Conservation (phyloP, 2,329 filamentous ascomycete genomes). For the Fusarium globosum region DNA sequence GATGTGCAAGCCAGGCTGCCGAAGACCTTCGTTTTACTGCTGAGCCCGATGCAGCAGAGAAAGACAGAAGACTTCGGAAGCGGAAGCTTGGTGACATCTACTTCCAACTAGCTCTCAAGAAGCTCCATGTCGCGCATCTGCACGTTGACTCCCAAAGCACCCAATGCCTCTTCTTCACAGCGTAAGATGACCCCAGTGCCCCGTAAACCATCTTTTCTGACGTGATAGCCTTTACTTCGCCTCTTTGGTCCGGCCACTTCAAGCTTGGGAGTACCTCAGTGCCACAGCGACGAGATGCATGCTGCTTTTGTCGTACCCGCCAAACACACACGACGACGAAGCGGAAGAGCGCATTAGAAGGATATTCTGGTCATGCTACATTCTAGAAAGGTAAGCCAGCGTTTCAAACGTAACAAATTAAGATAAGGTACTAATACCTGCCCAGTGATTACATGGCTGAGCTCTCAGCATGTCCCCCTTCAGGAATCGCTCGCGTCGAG, state of each 20-base stretch:
- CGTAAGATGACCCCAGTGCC: slow-evolving; percentile 47
- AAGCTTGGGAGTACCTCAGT: slow-evolving; percentile 64
- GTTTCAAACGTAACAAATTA: fast-evolving
- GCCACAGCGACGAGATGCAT: slow-evolving; percentile 62
- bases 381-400: slow-evolving; percentile 58
- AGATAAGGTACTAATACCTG: fast-evolving
- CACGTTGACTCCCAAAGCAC: slow-evolving; percentile 59
- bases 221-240: slow-evolving; percentile 57
- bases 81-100: slow-evolving; percentile 55
- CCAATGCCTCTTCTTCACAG: slow-evolving; percentile 63
- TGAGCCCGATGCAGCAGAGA: slow-evolving; percentile 41
- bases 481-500: slow-evolving; percentile 63
- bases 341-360: slow-evolving; percentile 60
- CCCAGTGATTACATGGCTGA: slow-evolving; percentile 63
- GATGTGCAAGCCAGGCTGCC: slow-evolving; percentile 57
- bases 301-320: slow-evolving; percentile 58
- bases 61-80: slow-evolving; percentile 46
- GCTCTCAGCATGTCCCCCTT: slow-evolving; percentile 61
- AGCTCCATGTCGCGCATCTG: slow-evolving; percentile 58
- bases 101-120: slow-evolving; percentile 59
- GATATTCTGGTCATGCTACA: slow-evolving; percentile 67
- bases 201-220: not conserved
- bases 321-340: slow-evolving; percentile 49
- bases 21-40: slow-evolving; percentile 42
- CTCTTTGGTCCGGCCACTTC: slow-evolving; percentile 61